These are phyloP conservation scores for Diaporthe australafricana DNA, from an alignment of 2,329 filamentous ascomycete genomes.

Conservation along the genomic window DNA sequence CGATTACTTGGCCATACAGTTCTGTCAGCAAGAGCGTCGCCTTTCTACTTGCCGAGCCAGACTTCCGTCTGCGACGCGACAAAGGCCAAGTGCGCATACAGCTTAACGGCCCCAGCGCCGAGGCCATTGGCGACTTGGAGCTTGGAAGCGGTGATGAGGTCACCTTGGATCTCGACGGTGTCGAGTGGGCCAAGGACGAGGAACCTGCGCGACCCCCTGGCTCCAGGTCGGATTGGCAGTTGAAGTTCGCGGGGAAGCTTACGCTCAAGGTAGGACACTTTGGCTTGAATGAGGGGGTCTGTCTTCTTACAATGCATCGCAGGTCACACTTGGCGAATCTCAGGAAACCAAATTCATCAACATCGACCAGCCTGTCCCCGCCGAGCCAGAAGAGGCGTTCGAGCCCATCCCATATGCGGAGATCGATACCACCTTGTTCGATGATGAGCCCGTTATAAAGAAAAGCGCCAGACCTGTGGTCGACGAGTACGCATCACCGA, in stretches of 20 bases:
- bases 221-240: constrained; percentile 67
- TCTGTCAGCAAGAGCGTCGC: constrained; percentile 79
- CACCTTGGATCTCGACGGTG: constrained; percentile 75
- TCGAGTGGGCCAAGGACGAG: constrained; percentile 70
- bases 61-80: constrained; percentile 81
- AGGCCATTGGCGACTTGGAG: constrained; percentile 72
- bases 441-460: constrained; percentile 30
- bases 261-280: constrained; percentile 54
- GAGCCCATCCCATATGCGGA: constrained; percentile 27
- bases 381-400: constrained; percentile 33
- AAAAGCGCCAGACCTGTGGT: constrained; percentile 38
- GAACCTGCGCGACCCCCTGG: constrained; percentile 60
- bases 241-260: constrained; percentile 65
- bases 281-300: constrained; percentile 38
- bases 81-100: constrained; percentile 85
- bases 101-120: constrained; percentile 78
- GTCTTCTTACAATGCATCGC: background rate
- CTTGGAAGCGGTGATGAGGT: constrained; percentile 85
- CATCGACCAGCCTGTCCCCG: constrained; percentile 58
- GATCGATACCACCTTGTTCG: constrained; percentile 37
- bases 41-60: constrained; percentile 85
- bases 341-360: constrained; percentile 62
- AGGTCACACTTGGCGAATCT: constrained; percentile 60
- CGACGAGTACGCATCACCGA: constrained; percentile 78
- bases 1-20: constrained; percentile 92